Evolutionary conservation across 2,329 filamentous ascomycete species (phyloP), one percentile per base, ranked within the genome.

Genomic region (Emericellopsis atlantica): DNA sequence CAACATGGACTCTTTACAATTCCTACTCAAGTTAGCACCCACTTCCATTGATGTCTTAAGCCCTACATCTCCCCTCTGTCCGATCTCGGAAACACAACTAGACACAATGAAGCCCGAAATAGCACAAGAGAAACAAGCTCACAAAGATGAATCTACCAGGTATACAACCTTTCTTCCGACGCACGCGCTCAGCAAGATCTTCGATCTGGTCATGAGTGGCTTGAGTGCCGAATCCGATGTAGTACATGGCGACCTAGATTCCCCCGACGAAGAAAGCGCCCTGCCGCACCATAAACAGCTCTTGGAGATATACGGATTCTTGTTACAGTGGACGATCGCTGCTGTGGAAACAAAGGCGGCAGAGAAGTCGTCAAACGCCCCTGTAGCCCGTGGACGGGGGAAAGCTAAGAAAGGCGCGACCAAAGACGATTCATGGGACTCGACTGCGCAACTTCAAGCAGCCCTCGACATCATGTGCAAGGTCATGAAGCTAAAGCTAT

Each of bases 391-490:
- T 53, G 81, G 80, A 35, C 73, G 86, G 53, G 84, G 81, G 42
- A 84, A 84, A 54, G 76, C 80, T 41, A 89, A 81, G 45, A 95
- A 90, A 61, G 65, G 76, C n/a, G 78, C 82, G 44, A 60, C 74
- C n/a, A 89, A 84, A 55, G 85, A 93, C 47, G 80, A 77, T 39
- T 74, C 64, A 41, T 96, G 90, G 89, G 92, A 98, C 61, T 90
- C 89, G 44, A 82, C 86, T 3, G 67, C 77, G 2, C 92, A 98
- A 59, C 70, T 98, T 22, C 87, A 95, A 59, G 79, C 77, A 10
- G 88, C 90, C 1, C 74, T 98, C 46, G 89, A 95, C 53, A 80
- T 81, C 24, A 96, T 98, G 87, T 90, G 86, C 66, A 95, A 94
- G 59, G 88, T 95, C 38, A 71, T 98, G 61, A 93, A 88, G 61